phyloP scores from a whole-genome alignment of 371 early-diverging fungal species.

The Phascolomyces articulosus region DNA sequence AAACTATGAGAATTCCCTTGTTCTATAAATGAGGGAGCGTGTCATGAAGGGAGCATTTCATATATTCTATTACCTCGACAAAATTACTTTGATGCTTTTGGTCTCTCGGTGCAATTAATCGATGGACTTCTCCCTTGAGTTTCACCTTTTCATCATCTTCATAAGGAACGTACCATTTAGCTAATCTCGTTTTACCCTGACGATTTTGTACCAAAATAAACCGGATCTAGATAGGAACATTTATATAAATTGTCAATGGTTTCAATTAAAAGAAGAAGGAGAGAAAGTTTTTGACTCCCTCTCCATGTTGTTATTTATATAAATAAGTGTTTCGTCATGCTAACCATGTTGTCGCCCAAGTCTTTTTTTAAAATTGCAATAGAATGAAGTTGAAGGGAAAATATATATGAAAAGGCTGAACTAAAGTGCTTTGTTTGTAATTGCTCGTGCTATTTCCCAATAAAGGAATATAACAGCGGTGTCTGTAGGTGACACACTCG shows the following conservation, averaged over 20 bases:
- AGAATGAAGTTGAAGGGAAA: too few species aligned
- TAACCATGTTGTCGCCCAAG: background rate
- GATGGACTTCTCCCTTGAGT: conserved; percentile 94
- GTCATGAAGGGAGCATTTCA: too few species aligned
- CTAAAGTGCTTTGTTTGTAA: too few species aligned
- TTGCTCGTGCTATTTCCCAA: too few species aligned
- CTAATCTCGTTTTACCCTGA: conserved; percentile 96
- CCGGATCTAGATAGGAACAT: conserved; percentile 65
- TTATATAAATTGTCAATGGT: too few species aligned
- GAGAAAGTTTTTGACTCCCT: too few species aligned
- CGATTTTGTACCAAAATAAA: conserved; percentile 97
- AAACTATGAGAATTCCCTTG: background rate
- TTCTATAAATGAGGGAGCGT: too few species aligned
- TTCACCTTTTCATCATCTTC: conserved; percentile 94
- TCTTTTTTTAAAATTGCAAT: too few species aligned
- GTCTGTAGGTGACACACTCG: too few species aligned
- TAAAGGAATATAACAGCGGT: too few species aligned
- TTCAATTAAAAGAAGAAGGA: too few species aligned
- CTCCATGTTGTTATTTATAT: background rate
- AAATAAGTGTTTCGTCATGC: background rate
- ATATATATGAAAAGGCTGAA: too few species aligned
- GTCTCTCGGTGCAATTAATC: conserved; percentile 93
- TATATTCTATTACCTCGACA: conserved; percentile 74
- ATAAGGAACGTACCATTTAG: conserved; percentile 95
- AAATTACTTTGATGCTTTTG: conserved; percentile 96